Conservation (phyloP, 2,329 filamentous ascomycete genomes). For the Calonectria honghensis region DNA sequence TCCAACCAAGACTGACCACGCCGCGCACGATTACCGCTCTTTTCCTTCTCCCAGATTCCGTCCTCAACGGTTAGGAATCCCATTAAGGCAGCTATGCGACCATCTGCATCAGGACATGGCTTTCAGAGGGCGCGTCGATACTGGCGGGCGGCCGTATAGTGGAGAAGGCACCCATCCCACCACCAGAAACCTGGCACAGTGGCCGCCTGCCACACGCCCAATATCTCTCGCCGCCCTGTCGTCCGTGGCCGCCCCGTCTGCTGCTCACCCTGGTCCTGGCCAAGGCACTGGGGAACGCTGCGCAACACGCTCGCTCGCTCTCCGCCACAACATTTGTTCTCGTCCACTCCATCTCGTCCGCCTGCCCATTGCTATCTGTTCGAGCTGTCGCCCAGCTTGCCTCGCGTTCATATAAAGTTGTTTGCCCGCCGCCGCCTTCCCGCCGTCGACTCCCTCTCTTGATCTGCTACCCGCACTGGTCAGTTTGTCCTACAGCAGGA, state of each 20-base stretch:
- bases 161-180: constrained; percentile 41
- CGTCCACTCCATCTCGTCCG: constrained; percentile 52
- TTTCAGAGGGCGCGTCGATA: constrained; percentile 21
- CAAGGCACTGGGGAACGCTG: constrained; percentile 45
- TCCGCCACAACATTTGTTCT: constrained; percentile 47
- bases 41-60: constrained; percentile 14
- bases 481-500: constrained; percentile 46
- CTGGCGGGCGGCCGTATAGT: constrained; percentile 21
- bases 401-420: constrained; percentile 48
- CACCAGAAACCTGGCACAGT: constrained; percentile 16
- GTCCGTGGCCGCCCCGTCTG: constrained; percentile 30
- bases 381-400: constrained; percentile 27
- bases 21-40: not conserved
- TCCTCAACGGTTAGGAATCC: constrained; percentile 16
- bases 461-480: constrained; percentile 45
- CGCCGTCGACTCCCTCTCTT: constrained; percentile 29
- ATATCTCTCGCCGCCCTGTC: constrained; percentile 48
- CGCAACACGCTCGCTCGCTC: constrained; percentile 43
- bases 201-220: constrained; percentile 33
- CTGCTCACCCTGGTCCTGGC: constrained; percentile 48
- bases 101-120: constrained; percentile 25
- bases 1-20: constrained; percentile 22
- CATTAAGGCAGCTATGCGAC: constrained; percentile 40
- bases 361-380: constrained; percentile 46
- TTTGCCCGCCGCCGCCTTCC: constrained; percentile 33